A percentile compares a stretch with the other conserved stretches of the same genome.
These are phyloP conservation scores for Fragilaria crotonensis DNA, from an alignment of 108 stramenopile species.

Conservation along the genomic window DNA sequence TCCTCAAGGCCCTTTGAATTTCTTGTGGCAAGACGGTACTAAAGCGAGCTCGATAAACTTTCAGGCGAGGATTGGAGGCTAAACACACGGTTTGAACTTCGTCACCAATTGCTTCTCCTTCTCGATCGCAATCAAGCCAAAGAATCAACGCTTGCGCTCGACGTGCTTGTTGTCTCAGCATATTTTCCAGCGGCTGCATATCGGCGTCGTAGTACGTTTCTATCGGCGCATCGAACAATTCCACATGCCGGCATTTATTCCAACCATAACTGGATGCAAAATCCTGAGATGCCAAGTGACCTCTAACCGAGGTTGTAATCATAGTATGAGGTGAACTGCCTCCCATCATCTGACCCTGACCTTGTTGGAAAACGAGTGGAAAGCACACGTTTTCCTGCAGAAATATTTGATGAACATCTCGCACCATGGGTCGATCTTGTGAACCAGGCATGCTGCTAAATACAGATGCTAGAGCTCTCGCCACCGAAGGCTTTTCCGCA, in stretches of 20 bases:
- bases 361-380: slow-evolving; percentile 62
- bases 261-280: slow-evolving; percentile 64
- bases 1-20: slow-evolving; percentile 72
- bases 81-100: slow-evolving; percentile 87
- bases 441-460: slow-evolving; percentile 48
- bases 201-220: slow-evolving; percentile 61
- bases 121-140: slow-evolving; percentile 99
- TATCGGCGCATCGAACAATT: slow-evolving; percentile 76
- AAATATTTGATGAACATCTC: slow-evolving; percentile 61
- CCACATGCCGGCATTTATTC: slow-evolving; percentile 52
- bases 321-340: slow-evolving; percentile 55
- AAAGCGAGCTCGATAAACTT: slow-evolving; percentile 85
- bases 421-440: slow-evolving; percentile 27
- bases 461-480: slow-evolving; percentile 79
- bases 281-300: slow-evolving; percentile 76
- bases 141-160: slow-evolving; percentile 75
- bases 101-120: slow-evolving; percentile 93
- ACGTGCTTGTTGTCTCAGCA: slow-evolving; percentile 41
- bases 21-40: slow-evolving; percentile 87
- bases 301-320: slow-evolving; percentile 82
- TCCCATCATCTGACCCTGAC: slow-evolving; percentile 17
- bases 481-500: slow-evolving; percentile 97
- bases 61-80: slow-evolving; percentile 41
- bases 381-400: slow-evolving; percentile 67
- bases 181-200: slow-evolving; percentile 65